Base-by-base conservation (phyloP, 306 rosid genomes). In the Betula pendula region DNA sequence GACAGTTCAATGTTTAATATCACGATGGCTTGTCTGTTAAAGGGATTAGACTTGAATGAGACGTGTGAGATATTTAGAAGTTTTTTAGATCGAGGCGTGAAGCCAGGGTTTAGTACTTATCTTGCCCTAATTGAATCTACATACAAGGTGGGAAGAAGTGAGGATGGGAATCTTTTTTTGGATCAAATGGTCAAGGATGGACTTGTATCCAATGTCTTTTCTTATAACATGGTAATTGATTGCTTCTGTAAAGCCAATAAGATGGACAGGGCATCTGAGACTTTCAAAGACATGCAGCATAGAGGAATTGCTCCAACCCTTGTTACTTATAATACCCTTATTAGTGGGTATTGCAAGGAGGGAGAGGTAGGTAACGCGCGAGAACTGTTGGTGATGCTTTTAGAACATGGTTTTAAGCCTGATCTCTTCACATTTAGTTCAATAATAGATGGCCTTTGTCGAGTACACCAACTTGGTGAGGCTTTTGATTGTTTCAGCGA, bases 291-390 rank as follows among this genome's bases (percentile, higher is more conserved):
- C 62, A 89, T 94, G 92, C 87, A 67, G 74, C 56, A 38, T 75
- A 84, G 72, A 42, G 94, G 95, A 15, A 82, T 88, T 68, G 68
- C 75, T 77, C 98, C 97, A 11, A 92, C 80, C 86, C 88, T 92
- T 78, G 92, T 94, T 55, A 94, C 98, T 70, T 88, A 86, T 69
- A 94, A 92, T 81, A 94, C 93, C 42, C 93, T 92, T 81, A 87
- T 94, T 68, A 44, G 85, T 60, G 96, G 96, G 45, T 77, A 84
- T 86, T 86, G 96, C 88, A 92, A 85, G 78, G 80, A 50, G 75
- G 90, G 90, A 47, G 80, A 85, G 48, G 66, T 90, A 71, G 79
- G 52, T 24, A 84, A 78, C 85, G 94, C 91, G 8, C 84, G 66
- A 29, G 89, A 89, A 82, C 76, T 89, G 49, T 84, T 94, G 86